These are phyloP conservation scores for Carnegiea gigantea DNA, from an alignment of 179 eudicot species.

Conservation along the genomic window DNA sequence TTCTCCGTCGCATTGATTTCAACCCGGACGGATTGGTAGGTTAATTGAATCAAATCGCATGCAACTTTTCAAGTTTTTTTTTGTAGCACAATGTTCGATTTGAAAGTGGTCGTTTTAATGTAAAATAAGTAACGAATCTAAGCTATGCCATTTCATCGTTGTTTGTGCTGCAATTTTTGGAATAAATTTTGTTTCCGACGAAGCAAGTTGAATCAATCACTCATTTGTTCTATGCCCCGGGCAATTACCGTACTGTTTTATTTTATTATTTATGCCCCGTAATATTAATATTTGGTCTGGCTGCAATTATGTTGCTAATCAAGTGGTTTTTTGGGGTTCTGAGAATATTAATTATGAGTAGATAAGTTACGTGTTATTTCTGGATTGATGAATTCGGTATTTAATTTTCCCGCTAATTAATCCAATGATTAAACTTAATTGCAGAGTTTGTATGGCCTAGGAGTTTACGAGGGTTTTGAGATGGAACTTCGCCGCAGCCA, in stretches of 20 bases:
- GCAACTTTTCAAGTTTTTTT: background rate
- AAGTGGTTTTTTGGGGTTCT: background rate
- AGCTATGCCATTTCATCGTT: background rate
- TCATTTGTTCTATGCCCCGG: background rate
- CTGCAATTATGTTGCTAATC: background rate
- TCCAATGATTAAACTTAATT: slow-evolving; percentile 16
- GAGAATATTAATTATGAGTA: background rate
- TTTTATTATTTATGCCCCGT: background rate
- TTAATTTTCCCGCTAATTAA: background rate
- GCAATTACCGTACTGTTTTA: background rate
- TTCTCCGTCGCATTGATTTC: background rate
- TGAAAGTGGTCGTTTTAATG: background rate
- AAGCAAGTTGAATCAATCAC: background rate
- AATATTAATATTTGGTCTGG: background rate
- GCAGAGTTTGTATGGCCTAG: slow-evolving; percentile 34
- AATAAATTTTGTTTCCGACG: background rate
- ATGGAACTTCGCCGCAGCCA: slow-evolving; percentile 18
- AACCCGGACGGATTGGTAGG: background rate
- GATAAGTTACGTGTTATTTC: background rate
- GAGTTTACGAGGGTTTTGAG: slow-evolving; percentile 24
- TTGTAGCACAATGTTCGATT: background rate
- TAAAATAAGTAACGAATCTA: background rate
- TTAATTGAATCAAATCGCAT: background rate
- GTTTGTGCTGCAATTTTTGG: background rate
- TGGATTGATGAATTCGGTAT: background rate